Conservation (phyloP, 1,139 yeast species). For the Yamadazyma kanchanaburiensis region DNA sequence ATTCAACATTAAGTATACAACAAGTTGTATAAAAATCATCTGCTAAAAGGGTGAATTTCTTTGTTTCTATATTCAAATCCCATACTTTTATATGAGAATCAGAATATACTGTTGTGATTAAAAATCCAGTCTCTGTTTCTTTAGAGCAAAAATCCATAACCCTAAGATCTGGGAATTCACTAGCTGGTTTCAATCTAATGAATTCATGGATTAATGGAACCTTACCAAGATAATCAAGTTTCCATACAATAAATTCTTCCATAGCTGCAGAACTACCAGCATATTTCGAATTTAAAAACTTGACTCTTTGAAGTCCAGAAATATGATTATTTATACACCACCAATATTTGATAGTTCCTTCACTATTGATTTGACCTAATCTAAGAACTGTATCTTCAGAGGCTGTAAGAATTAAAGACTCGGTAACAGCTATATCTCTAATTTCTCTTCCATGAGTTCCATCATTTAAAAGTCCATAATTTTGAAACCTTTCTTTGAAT, state of each 20-base stretch:
- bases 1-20: constrained; percentile 64
- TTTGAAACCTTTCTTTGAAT: constrained; percentile 18
- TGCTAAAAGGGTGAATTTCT: constrained; percentile 40
- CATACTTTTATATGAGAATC: constrained; percentile 75
- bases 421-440: constrained; percentile 57
- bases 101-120: constrained; percentile 73
- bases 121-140: constrained; percentile 38
- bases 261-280: constrained; percentile 76
- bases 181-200: constrained; percentile 45
- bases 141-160: constrained; percentile 76
- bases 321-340: constrained; percentile 80
- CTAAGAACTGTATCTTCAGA: constrained; percentile 85
- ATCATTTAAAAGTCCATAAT: constrained; percentile 29
- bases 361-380: constrained; percentile 42
- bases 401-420: constrained; percentile 59
- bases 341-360: constrained; percentile 41
- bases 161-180: constrained; percentile 74
- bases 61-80: constrained; percentile 38
- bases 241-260: constrained; percentile 87
- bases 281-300: constrained; percentile 50
- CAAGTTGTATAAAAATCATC: constrained; percentile 63
- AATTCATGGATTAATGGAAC: constrained; percentile 44
- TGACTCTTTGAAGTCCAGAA: constrained; percentile 79
- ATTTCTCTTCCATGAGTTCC: constrained; percentile 94
- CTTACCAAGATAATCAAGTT: constrained; percentile 31